Base-by-base conservation (phyloP, 345 rosid species). In the Salix udensis region DNA sequence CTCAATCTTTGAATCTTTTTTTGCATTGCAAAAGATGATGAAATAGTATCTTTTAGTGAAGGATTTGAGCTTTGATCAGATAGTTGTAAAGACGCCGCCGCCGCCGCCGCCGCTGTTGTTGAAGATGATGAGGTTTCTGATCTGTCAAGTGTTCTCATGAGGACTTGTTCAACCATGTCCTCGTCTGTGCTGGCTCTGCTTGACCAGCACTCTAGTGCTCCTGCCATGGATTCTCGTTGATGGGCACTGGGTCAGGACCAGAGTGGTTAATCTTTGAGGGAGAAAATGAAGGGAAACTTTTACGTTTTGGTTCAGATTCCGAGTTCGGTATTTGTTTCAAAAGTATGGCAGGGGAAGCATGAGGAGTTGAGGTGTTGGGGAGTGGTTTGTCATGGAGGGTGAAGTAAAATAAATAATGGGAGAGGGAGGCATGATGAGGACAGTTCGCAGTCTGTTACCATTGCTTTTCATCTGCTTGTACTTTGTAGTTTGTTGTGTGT, bases 171-270 rank as follows among this genome's bases (percentile, higher is more conserved):
- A 55, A 93, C 96, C 85, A 86, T 74, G 83, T 95, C 98, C 82
- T 95, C 97, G 79, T 90, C 97, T 72, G 91, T 85, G 84, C 88
- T 90, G 79, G 96, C 84, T 67, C 97, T 85, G 79, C 97, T 88
- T 4, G 97, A 91, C 97, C 97, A 91, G 91, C 98, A 95, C 84
- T 95, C 98, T 10, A 95, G 78, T 4, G 98, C 97, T n/a, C 97
- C 97, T 67, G 97, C 94, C 98, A 95, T 91, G 76, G 72, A 40
- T 15, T 4, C 28, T 16, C 12, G 61, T 8, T 24, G 74, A 53
- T 42, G 24, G 13, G 36, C 5, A 24, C 0, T 2, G 50, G 1
- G 50, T 2, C 23, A 52, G 18, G 50, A 58, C 10, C 19, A 72
- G 50, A 4, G 44, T 31, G 58, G 70, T 12, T n/a, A n/a, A n/a